Conservation (phyloP, 345 rosid species). For the Psidium guajava region DNA sequence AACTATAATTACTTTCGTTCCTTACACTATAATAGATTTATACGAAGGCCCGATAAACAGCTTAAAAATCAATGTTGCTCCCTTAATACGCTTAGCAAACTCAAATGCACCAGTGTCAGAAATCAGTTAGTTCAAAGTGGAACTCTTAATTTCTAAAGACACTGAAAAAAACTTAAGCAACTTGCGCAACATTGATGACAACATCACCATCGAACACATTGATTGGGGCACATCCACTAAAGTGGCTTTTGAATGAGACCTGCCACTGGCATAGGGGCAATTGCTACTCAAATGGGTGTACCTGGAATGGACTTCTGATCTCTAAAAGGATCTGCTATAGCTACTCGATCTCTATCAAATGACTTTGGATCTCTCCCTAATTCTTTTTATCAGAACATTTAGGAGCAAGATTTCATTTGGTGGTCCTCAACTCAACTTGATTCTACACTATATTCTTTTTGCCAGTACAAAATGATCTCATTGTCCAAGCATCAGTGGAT, state of each 20-base stretch:
- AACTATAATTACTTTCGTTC: neutral
- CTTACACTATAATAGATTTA: neutral
- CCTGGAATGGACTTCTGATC: neutral
- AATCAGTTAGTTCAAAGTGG: neutral
- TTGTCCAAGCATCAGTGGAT: neutral
- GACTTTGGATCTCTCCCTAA: neutral
- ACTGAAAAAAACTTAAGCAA: neutral
- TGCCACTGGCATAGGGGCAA: neutral
- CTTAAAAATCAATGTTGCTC: neutral
- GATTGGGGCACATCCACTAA: neutral
- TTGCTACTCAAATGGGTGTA: neutral
- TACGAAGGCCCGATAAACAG: neutral
- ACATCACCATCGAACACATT: neutral
- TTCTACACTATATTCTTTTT: neutral
- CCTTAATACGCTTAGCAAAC: neutral
- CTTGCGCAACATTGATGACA: neutral
- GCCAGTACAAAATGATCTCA: neutral
- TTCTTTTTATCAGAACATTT: neutral
- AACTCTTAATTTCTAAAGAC: neutral
- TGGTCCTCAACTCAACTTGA: neutral
- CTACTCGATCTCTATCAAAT: neutral
- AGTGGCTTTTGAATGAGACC: neutral
- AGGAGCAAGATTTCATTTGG: neutral
- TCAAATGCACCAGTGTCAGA: neutral
- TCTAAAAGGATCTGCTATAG: neutral